Percentiles rank a stretch among this genome's conserved stretches.
Evolutionary conservation across 176 grass and related monocot species (phyloP).

Genomic region (Triticum aestivum): DNA sequence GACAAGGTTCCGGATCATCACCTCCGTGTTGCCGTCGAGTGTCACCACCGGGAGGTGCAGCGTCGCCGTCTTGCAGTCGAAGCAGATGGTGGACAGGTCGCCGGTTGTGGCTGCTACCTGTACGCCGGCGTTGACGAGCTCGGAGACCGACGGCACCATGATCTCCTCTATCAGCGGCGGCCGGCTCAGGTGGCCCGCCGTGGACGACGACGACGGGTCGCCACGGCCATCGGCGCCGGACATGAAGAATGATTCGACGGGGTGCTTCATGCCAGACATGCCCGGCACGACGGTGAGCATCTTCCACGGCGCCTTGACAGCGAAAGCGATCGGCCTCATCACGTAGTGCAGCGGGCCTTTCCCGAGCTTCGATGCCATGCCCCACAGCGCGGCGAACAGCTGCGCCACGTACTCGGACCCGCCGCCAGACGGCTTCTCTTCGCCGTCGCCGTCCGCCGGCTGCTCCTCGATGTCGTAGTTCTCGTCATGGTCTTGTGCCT

Average conservation of each 20-base stretch:
- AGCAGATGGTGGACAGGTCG: constrained; percentile 52
- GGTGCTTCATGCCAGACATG: constrained; percentile 55
- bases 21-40: constrained; percentile 68
- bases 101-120: constrained; percentile 54
- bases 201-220: constrained; percentile 17
- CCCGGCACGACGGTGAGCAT: constrained; percentile 68
- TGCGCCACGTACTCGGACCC: constrained; percentile 46
- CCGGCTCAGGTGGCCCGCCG: constrained; percentile 21
- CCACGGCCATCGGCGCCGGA: constrained; percentile 27
- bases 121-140: constrained; percentile 56
- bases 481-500: constrained; percentile 22
- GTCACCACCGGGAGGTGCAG: constrained; percentile 59
- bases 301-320: constrained; percentile 79
- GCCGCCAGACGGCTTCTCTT: not conserved
- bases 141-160: constrained; percentile 77
- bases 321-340: constrained; percentile 50
- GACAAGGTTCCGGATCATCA: constrained; percentile 72
- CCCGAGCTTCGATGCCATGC: constrained; percentile 41
- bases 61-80: constrained; percentile 60
- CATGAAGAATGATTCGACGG: constrained; percentile 48
- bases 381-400: constrained; percentile 48
- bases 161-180: constrained; percentile 85
- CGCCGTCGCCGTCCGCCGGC: not conserved
- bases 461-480: constrained; percentile 56
- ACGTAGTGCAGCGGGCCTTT: constrained; percentile 45